phyloP scores from a whole-genome alignment of 148 eudicot species.

The Chenopodium formosanum region DNA sequence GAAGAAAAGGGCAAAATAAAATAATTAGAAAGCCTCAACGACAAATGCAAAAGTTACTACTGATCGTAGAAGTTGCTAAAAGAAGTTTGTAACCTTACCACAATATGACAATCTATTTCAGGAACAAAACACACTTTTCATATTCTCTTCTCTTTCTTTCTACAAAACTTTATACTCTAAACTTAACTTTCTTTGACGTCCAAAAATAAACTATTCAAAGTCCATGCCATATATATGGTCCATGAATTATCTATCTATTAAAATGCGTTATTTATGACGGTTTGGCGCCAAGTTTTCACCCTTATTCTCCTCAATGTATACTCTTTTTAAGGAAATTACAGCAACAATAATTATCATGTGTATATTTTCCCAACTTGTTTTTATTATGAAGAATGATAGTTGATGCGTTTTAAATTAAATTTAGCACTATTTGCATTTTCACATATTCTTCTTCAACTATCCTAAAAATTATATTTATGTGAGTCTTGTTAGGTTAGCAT shows the following conservation, averaged over 20 bases:
- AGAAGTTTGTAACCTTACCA: neutral
- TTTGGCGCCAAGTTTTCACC: too few species aligned
- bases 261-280: too few species aligned
- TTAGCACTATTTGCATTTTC: too few species aligned
- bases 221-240: neutral
- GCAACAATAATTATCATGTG: too few species aligned
- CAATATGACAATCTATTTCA: neutral
- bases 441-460: too few species aligned
- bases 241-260: neutral
- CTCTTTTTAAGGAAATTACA: too few species aligned
- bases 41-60: neutral
- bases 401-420: too few species aligned
- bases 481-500: too few species aligned
- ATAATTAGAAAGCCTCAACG: neutral
- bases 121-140: neutral
- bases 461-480: too few species aligned
- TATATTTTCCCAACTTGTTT: too few species aligned
- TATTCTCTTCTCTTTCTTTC: neutral
- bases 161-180: neutral
- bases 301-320: too few species aligned
- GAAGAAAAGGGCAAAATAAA: conserved; percentile 20
- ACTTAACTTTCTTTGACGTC: neutral
- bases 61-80: neutral
- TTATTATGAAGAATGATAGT: too few species aligned
- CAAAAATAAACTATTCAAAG: neutral